Percentiles rank a stretch among this genome's conserved stretches.
Evolutionary conservation across 2,329 filamentous ascomycete species (phyloP).

Genomic region (Tetracladium maxilliforme): DNA sequence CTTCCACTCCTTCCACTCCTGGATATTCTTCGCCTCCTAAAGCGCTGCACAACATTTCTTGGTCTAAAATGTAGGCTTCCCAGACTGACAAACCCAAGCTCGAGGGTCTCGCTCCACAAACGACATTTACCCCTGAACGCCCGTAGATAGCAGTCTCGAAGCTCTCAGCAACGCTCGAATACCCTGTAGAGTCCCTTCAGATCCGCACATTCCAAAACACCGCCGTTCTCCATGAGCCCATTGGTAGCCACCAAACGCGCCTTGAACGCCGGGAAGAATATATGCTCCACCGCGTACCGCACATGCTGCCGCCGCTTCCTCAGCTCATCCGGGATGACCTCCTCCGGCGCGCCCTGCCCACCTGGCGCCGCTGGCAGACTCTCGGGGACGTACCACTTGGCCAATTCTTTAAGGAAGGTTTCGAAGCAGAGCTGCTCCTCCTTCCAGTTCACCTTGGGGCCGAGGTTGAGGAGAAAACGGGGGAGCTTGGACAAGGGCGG

Average conservation of each 20-base stretch:
- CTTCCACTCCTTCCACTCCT: too few species aligned
- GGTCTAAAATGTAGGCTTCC: slow-evolving; percentile 4
- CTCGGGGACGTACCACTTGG: slow-evolving; percentile 83
- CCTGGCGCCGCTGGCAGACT: slow-evolving; percentile 44
- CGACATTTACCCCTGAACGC: too few species aligned
- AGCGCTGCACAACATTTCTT: background rate
- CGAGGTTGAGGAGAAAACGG: slow-evolving; percentile 72
- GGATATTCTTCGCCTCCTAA: background rate
- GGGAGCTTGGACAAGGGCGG: slow-evolving; percentile 79
- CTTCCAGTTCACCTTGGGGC: slow-evolving; percentile 77
- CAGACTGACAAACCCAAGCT: slow-evolving; percentile 4
- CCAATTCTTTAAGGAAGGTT: slow-evolving; percentile 72
- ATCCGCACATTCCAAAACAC: slow-evolving; percentile 75
- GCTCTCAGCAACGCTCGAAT: slow-evolving; percentile 76
- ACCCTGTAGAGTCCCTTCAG: slow-evolving; percentile 86
- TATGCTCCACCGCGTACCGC: slow-evolving; percentile 63
- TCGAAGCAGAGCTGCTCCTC: slow-evolving; percentile 78
- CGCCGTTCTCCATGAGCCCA: slow-evolving; percentile 55
- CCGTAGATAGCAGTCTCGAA: too few species aligned
- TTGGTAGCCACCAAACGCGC: slow-evolving; percentile 70
- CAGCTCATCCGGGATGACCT: slow-evolving; percentile 29
- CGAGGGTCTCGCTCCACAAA: too few species aligned
- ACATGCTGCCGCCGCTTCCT: slow-evolving; percentile 51
- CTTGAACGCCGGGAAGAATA: slow-evolving; percentile 83
- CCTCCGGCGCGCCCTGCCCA: slow-evolving; percentile 10